A percentile compares a stretch with the other conserved stretches of the same genome.
These are phyloP conservation scores for Talaromyces pinophilus DNA, from an alignment of 2,329 filamentous ascomycete species.

Conservation along the genomic window DNA sequence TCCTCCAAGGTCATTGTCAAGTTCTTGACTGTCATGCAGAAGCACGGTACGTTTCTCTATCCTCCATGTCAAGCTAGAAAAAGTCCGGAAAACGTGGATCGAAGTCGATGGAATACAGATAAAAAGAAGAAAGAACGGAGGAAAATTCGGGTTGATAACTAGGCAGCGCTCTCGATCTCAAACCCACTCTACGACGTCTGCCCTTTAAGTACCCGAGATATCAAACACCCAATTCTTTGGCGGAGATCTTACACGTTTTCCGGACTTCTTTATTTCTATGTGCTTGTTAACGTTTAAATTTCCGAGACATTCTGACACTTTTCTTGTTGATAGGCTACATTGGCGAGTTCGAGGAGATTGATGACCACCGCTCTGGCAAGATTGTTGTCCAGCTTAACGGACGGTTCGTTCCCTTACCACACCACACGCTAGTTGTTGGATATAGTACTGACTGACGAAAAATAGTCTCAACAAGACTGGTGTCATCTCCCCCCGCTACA, in stretches of 20 bases:
- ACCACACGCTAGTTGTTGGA: neutral
- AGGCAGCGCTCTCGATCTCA: slow-evolving; percentile 82
- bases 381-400: slow-evolving; percentile 99
- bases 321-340: slow-evolving; percentile 74
- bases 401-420: slow-evolving; percentile 54
- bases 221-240: slow-evolving; percentile 58
- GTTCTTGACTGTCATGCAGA: slow-evolving; percentile 99
- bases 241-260: slow-evolving; percentile 97
- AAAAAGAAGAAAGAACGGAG: neutral
- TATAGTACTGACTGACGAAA: slow-evolving; percentile 24
- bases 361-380: slow-evolving; percentile 99
- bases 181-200: slow-evolving; percentile 75
- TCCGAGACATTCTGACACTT: slow-evolving; percentile 76
- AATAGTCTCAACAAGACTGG: slow-evolving; percentile 89
- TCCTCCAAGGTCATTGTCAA: slow-evolving; percentile 99
- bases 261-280: slow-evolving; percentile 52
- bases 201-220: slow-evolving; percentile 99
- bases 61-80: neutral
- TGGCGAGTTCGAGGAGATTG: slow-evolving; percentile 98
- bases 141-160: slow-evolving; percentile 97
- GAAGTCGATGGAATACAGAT: neutral
- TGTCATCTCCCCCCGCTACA: slow-evolving; percentile 99
- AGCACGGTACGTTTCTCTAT: slow-evolving; percentile 77
- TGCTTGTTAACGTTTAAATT: slow-evolving; percentile 93
- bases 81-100: slow-evolving; percentile 19